Base-by-base conservation (phyloP, 139 green algal species). In the Volvox africanus region DNA sequence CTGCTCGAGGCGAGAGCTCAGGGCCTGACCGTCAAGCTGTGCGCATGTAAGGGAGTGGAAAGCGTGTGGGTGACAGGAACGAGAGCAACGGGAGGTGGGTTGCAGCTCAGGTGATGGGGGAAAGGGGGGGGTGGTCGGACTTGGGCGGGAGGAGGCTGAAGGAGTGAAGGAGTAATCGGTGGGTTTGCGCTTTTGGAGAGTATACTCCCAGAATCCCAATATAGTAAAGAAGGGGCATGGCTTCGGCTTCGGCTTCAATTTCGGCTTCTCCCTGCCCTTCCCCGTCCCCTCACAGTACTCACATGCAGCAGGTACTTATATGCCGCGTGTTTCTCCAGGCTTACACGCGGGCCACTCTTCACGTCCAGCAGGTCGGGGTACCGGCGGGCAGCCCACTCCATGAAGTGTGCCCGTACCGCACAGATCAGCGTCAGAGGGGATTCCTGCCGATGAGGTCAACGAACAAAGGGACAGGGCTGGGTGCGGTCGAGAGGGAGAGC, bases 341-440 rank as follows among this genome's bases (percentile, higher is more conserved):
- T 65, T 18, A 89, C 65, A 19, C 82, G 80, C 33, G 89, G 89
- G 22, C 78, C 80, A 20, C 55, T 82, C 80, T 88, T 89, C 2
- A 92, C 89, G 61, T 92, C 81, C 35, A 93, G 77, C 17, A 82
- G 28, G 11, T 55, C 19, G 1, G 86, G 71, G 80, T 91, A 87
- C 12, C 5, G 30, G 24, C 44, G 67, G n/a, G 36, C 83, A 5
- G 83, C 62, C 73, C 82, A 85, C 11, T 93, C 84, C 80, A 90
- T 90, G 36, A 93, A 84, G 84, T 94, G 92, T 77, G 92, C 35
- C 11, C 92, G 85, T 62, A 94, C 92, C 5, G 85, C 22, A 80
- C 92, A 94, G 50, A 24, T 89, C 35, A 90, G 68, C 67, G 76
- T 94, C 85, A 61, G 18, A 36, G 32, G 44, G n/a, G 44, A 88